Evolutionary conservation across 768 basidiomycete genomes (phyloP).

Genomic region (Tylopilus subfusipes): DNA sequence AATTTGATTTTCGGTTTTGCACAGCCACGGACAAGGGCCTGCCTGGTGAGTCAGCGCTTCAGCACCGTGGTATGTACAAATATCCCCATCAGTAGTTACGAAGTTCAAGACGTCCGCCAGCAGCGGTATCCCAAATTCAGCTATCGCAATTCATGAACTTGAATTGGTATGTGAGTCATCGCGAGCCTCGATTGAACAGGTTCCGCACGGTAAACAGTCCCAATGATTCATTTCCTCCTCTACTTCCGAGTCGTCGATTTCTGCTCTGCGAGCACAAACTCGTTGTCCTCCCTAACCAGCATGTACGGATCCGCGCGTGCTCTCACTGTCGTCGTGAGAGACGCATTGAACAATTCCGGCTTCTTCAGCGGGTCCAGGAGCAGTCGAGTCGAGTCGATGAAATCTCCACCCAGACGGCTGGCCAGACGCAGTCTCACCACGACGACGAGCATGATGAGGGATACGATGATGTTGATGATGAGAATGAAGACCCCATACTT

Average conservation of each 20-base stretch:
- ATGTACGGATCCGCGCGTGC: constrained; percentile 3
- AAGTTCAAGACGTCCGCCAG: too few relatives aligned
- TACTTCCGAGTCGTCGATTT: not conserved
- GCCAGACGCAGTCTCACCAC: constrained; percentile 4
- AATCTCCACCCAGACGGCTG: constrained; percentile 7
- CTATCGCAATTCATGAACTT: too few relatives aligned
- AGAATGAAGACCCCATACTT: constrained; percentile 4
- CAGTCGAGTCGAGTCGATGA: constrained; percentile 7
- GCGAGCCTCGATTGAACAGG: not conserved
- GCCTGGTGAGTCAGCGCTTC: too few relatives aligned
- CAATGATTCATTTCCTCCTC: too few relatives aligned
- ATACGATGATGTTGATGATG: constrained; percentile 8
- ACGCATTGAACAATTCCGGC: constrained; percentile 11
- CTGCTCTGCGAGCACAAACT: not conserved
- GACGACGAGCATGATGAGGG: constrained; percentile 4
- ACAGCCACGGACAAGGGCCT: too few relatives aligned
- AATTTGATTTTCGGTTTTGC: too few relatives aligned
- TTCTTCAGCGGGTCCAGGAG: constrained; percentile 12
- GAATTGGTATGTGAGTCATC: too few relatives aligned
- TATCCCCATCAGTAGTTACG: too few relatives aligned
- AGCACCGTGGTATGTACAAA: too few relatives aligned
- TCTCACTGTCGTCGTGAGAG: constrained; percentile 1
- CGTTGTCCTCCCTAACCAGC: not conserved
- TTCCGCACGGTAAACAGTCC: not conserved
- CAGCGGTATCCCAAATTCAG: too few relatives aligned